A percentile compares a stretch with the other conserved stretches of the same genome.
These are phyloP conservation scores for Pseudozyma pruni DNA, from an alignment of 1,284 basidiomycete species.

Conservation along the genomic window DNA sequence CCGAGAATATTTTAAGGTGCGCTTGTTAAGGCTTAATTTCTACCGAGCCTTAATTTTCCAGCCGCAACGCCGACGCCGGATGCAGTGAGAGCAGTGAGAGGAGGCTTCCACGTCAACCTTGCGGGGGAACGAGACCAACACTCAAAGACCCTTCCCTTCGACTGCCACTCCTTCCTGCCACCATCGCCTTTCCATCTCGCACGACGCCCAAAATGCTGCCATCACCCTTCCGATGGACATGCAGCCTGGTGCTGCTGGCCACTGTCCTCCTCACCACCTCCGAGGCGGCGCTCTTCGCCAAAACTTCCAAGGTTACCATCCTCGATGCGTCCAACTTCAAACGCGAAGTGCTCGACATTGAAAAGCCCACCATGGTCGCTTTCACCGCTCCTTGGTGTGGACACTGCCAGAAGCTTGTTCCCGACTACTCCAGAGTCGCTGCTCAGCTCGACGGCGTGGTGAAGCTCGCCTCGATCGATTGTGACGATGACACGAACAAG, in stretches of 20 bases:
- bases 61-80: neutral
- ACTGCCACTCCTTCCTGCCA: neutral
- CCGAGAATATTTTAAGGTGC: constrained; percentile 1
- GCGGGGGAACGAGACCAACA: constrained; percentile 9
- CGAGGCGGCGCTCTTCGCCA: constrained; percentile 58
- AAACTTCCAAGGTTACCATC: constrained; percentile 54
- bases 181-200: neutral
- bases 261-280: constrained; percentile 15
- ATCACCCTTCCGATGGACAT: constrained; percentile 6
- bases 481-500: constrained; percentile 85
- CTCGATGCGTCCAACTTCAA: constrained; percentile 54
- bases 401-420: constrained; percentile 86
- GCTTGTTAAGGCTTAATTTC: neutral
- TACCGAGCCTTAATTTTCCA: constrained; percentile 14
- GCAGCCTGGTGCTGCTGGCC: constrained; percentile 36
- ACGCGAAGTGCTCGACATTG: constrained; percentile 61
- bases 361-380: constrained; percentile 68
- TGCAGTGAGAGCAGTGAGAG: too few relatives aligned
- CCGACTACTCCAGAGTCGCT: constrained; percentile 86
- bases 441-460: constrained; percentile 81
- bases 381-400: constrained; percentile 69
- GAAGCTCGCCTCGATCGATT: constrained; percentile 89
- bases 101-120: constrained; percentile 33
- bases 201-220: neutral
- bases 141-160: neutral